These are phyloP conservation scores for Amphicarpaea edgeworthii DNA, from an alignment of 306 rosid species.

Conservation along the genomic window DNA sequence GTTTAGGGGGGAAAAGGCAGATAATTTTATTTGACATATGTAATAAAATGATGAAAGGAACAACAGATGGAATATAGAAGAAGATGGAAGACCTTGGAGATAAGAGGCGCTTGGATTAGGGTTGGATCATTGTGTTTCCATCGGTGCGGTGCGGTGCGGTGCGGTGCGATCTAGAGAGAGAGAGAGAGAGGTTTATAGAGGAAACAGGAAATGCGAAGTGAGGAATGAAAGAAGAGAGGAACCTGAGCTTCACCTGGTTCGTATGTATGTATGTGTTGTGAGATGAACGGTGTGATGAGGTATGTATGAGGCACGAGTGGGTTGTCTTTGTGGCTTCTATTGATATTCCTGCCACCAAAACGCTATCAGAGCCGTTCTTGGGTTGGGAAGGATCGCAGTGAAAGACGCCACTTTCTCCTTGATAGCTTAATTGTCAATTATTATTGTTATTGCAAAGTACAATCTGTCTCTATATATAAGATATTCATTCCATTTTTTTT, in stretches of 20 bases:
- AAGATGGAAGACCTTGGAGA: slow-evolving; percentile 31
- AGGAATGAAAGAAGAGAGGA: not conserved
- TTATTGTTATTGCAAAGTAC: too few species aligned
- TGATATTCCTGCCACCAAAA: slow-evolving; percentile 7
- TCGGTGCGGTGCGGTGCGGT: not conserved
- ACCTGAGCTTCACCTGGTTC: not conserved
- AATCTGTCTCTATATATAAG: too few species aligned
- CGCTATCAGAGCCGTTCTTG: slow-evolving; percentile 18
- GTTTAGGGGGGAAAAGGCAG: not conserved
- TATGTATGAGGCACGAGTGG: not conserved
- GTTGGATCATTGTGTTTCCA: slow-evolving; percentile 13
- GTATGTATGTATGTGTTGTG: not conserved
- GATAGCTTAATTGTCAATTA: too few species aligned
- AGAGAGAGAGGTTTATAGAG: slow-evolving; percentile 12
- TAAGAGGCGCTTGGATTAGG: slow-evolving; percentile 21
- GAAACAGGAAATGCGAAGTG: slow-evolving; percentile 9
- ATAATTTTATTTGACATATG: not conserved
- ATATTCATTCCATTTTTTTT: too few species aligned
- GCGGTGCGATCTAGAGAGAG: slow-evolving; percentile 31
- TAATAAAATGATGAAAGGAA: not conserved
- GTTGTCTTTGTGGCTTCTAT: not conserved
- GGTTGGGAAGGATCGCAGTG: not conserved
- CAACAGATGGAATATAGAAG: not conserved
- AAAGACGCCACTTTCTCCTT: not conserved
- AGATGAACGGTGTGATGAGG: slow-evolving; percentile 33